phyloP scores from a whole-genome alignment of 73 alveolate genomes.

The Uronychia binucleata region DNA sequence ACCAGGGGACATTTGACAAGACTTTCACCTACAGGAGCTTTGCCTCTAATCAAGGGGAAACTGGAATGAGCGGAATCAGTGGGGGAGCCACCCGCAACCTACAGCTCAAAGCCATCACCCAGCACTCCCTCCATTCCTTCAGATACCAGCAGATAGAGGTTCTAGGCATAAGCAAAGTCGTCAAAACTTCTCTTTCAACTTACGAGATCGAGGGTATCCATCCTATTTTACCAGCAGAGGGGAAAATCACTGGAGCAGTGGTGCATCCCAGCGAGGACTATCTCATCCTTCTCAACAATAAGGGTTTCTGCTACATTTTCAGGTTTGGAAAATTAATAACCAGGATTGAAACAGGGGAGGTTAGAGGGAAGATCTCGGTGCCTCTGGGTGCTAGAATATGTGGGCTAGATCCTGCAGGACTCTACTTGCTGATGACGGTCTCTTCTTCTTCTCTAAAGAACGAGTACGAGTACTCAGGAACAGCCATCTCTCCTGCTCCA shows the following conservation, averaged over 20 bases:
- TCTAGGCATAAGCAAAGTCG: background rate
- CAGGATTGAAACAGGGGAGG: constrained; percentile 69
- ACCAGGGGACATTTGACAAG: constrained; percentile 10
- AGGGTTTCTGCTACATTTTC: constrained; percentile 52
- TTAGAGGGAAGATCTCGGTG: constrained; percentile 63
- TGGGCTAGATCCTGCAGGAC: constrained; percentile 53
- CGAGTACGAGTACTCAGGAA: constrained; percentile 46
- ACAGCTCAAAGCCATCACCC: background rate
- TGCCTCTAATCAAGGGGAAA: background rate
- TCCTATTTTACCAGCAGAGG: constrained; percentile 38
- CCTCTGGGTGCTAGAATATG: constrained; percentile 61
- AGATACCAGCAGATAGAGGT: constrained; percentile 22
- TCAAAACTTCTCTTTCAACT: background rate
- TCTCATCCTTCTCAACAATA: constrained; percentile 40
- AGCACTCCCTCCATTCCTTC: constrained; percentile 2
- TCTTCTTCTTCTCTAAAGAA: constrained; percentile 27
- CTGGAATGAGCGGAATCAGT: background rate
- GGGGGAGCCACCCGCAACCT: background rate
- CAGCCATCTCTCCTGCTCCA: constrained; percentile 18
- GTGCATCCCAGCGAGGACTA: constrained; percentile 70
- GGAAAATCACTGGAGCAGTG: constrained; percentile 64
- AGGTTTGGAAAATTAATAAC: background rate
- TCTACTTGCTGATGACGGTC: constrained; percentile 42
- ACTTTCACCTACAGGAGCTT: constrained; percentile 1
- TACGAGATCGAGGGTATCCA: constrained; percentile 6